A percentile compares a stretch with the other conserved stretches of the same genome.
Conservation (phyloP, 345 rosid species). For the Eucalyptus fibrosa region DNA sequence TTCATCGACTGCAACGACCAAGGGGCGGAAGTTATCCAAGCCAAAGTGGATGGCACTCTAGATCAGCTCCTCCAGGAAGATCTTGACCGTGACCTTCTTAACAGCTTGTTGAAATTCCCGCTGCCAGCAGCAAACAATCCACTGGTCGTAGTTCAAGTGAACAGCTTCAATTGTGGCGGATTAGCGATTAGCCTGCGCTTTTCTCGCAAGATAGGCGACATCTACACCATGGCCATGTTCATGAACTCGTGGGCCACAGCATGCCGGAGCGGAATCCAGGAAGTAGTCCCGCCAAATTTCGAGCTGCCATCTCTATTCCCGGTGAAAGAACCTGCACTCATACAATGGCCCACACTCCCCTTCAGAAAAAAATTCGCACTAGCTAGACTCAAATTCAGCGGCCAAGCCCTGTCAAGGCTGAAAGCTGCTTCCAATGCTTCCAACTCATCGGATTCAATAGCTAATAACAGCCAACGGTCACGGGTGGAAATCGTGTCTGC, state of each 20-base stretch:
- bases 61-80: background rate
- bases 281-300: background rate
- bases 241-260: background rate
- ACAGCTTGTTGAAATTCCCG: background rate
- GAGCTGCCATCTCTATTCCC: background rate
- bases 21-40: background rate
- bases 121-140: background rate
- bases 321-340: background rate
- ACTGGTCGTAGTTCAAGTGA: background rate
- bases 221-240: background rate
- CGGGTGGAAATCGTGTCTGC: slow-evolving; percentile 1
- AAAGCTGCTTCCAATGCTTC: background rate
- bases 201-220: background rate
- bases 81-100: background rate
- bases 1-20: background rate
- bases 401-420: background rate
- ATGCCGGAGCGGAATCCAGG: background rate
- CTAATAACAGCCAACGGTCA: background rate
- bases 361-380: background rate
- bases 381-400: background rate
- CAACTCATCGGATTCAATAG: background rate
- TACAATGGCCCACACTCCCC: background rate
- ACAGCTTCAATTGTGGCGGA: background rate
- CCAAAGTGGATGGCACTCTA: background rate
- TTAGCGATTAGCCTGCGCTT: background rate